Conservation (phyloP, 2,329 filamentous ascomycete species). For the Periglandula ipomoeae region DNA sequence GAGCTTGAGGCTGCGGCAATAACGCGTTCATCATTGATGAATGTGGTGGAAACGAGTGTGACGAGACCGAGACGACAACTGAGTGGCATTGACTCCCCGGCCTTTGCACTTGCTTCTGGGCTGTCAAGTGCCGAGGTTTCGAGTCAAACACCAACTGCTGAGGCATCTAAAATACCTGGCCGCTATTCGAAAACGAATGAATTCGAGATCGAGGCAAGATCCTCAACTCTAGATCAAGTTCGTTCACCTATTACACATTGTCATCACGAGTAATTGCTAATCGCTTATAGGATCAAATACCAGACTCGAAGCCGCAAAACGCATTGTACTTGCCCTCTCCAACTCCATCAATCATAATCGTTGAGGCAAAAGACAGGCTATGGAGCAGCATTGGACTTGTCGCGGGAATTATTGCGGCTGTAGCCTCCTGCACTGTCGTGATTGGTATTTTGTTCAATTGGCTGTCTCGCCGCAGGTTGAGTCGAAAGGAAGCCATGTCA, state of each 20-base stretch:
- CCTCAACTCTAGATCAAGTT: neutral
- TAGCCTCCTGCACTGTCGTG: constrained; percentile 1
- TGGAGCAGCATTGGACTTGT: neutral
- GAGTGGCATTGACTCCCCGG: neutral
- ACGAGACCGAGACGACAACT: neutral
- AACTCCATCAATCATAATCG: neutral
- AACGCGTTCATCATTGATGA: neutral
- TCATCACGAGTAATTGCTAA: neutral
- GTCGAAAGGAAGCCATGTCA: neutral
- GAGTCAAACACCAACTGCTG: neutral
- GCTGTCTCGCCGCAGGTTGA: neutral
- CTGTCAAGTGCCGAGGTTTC: neutral
- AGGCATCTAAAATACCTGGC: neutral
- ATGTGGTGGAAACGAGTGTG: neutral
- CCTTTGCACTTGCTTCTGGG: neutral
- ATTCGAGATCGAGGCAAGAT: neutral
- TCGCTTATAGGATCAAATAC: neutral
- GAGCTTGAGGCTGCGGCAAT: neutral
- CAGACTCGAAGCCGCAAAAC: neutral
- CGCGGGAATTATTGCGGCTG: neutral
- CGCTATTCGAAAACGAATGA: neutral
- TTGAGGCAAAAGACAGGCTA: neutral
- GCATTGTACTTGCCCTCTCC: neutral
- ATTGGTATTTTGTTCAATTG: neutral
- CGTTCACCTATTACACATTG: neutral